phyloP scores from a whole-genome alignment of 164 flowering plant species.

The Houttuynia cordata region DNA sequence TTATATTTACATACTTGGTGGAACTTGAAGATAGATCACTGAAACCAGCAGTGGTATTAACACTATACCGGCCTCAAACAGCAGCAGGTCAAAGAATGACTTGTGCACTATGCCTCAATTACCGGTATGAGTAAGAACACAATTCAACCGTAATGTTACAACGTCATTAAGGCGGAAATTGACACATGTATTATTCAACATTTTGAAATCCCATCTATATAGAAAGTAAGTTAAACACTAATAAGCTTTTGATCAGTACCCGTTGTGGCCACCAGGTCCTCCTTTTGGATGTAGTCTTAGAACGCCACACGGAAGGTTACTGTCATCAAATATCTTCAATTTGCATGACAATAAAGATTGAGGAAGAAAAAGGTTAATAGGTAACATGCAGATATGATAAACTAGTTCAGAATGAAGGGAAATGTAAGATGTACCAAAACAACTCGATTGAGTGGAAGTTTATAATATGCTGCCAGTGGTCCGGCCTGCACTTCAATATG shows the following conservation, averaged over 20 bases:
- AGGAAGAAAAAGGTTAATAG: not conserved
- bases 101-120: too few relatives aligned
- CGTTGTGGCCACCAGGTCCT: conserved; percentile 83
- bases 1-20: too few relatives aligned
- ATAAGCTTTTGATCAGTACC: conserved; percentile 32
- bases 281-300: conserved; percentile 69
- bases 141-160: too few relatives aligned
- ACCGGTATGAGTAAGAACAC: too few relatives aligned
- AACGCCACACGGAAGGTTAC: conserved; percentile 88
- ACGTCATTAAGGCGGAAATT: too few relatives aligned
- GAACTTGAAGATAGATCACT: not conserved
- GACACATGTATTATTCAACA: not conserved
- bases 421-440: conserved; percentile 47
- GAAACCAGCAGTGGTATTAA: not conserved
- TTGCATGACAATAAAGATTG: not conserved
- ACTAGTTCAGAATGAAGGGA: not conserved
- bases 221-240: not conserved
- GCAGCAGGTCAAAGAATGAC: not conserved
- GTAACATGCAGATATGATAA: not conserved
- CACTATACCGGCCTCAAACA: not conserved
- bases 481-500: conserved; percentile 41
- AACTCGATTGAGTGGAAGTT: conserved; percentile 86
- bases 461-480: conserved; percentile 88
- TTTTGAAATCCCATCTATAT: not conserved
- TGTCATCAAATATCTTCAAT: conserved; percentile 45